Base-by-base conservation (phyloP, 1,284 basidiomycete species). In the Malassezia pachydermatis region DNA sequence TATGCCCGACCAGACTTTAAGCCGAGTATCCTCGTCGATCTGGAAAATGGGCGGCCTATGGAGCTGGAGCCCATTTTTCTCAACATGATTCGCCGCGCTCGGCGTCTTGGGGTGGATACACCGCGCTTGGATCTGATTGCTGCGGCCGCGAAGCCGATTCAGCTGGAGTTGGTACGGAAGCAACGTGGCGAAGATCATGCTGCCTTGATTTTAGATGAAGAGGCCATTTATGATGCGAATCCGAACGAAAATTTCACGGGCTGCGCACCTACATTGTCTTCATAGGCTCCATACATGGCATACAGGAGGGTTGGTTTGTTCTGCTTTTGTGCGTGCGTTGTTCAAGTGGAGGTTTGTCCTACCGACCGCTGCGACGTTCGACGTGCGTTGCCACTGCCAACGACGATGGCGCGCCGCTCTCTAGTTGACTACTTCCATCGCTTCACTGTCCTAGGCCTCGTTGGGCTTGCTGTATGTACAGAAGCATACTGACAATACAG, bases 41-140 rank as follows among this genome's bases (percentile, higher is more conserved):
- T 69, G 8, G 65, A 69, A 19, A 59, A 57, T 11, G 47, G 45
- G 5, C 39, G 65, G 13, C 64, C 64, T 17, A 67, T 67, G 63
- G 67, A 69, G 45, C 38, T 69, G 33, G 54, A 61, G 19, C 46
- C 56, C 8, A 66, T 67, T 45, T 48, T 69, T 13, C 61, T 57
- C 1, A 57, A 58, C 33, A 35, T 69, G 8, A 48, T 63, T 7
- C 30, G 41, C 3, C 53, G 42, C 19, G 66, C 64, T 1, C 54
- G 67, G 7, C 17, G 38, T 25, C 10, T 37, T 5, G 39, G 44
- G 3, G 58, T 67, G 13, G 57, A 58, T 3, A 65, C 65, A 27
- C 67, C 67, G 1, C 55, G 62, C 6, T 45, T 69, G 17, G 67
- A 69, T 44, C 5, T 65, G 24, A 55, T 69, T 19, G 39, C 63